These are phyloP conservation scores for Mycosphaerella sp. DNA, from an alignment of 2,329 filamentous ascomycete species.

Conservation along the genomic window DNA sequence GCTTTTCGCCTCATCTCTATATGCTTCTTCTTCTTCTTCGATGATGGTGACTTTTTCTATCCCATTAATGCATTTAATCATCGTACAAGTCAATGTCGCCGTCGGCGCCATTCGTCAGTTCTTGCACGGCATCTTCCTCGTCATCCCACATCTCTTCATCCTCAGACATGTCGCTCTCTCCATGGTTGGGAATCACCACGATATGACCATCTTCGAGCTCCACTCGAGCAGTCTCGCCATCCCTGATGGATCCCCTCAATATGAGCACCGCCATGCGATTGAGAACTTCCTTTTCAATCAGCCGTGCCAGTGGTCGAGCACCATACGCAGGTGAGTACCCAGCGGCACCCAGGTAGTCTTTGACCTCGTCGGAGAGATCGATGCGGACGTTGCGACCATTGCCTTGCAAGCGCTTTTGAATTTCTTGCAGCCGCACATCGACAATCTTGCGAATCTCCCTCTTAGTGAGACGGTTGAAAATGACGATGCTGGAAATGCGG, in stretches of 20 bases:
- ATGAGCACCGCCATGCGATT: conserved; percentile 91
- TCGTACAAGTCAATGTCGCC: conserved; percentile 60
- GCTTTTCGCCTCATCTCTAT: conserved; percentile 10
- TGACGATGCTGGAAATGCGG: conserved; percentile 90
- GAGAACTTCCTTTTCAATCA: conserved; percentile 96
- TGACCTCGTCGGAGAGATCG: conserved; percentile 73
- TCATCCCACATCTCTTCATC: conserved; percentile 62
- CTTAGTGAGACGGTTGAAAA: conserved; percentile 93
- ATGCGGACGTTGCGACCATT: conserved; percentile 86
- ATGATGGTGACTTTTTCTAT: not conserved
- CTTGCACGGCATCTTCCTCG: conserved; percentile 67
- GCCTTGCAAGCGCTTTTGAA: conserved; percentile 79
- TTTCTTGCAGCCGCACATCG: conserved; percentile 77
- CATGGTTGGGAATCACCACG: conserved; percentile 76
- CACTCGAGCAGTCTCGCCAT: conserved; percentile 77
- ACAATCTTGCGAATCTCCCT: conserved; percentile 92
- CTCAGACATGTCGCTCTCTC: conserved; percentile 50
- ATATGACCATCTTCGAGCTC: conserved; percentile 74
- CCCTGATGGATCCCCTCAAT: conserved; percentile 72
- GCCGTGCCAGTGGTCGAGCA: conserved; percentile 74
- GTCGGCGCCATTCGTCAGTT: conserved; percentile 48
- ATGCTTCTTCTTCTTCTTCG: not conserved
- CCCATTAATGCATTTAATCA: conserved; percentile 15
- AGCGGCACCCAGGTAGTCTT: conserved; percentile 83
- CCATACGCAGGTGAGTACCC: conserved; percentile 96